Evolutionary conservation across 495 filamentous ascomycete species (phyloP).

Genomic region (Aeminium ludgeri): DNA sequence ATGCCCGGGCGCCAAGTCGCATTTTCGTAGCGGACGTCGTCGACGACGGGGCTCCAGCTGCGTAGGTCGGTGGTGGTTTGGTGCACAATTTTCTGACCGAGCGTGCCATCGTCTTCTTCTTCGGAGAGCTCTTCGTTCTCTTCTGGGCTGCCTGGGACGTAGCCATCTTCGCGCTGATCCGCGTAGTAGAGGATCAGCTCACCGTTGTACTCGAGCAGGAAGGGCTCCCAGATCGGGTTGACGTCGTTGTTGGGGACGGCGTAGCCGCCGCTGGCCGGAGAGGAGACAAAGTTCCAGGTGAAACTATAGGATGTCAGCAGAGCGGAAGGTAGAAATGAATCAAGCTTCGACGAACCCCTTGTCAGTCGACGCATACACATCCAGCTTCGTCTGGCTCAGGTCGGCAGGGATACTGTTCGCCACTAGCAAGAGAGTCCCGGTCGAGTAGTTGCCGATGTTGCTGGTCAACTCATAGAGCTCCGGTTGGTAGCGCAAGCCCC

Average conservation of each 20-base stretch:
- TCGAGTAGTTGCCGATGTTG: constrained; percentile 35
- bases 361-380: constrained; percentile 47
- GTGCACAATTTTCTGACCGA: constrained; percentile 46
- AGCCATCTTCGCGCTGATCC: constrained; percentile 42
- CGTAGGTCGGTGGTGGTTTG: constrained; percentile 39
- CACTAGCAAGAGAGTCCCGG: constrained; percentile 44
- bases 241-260: constrained; percentile 43
- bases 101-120: too few relatives aligned
- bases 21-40: constrained; percentile 41
- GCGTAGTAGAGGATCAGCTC: constrained; percentile 50
- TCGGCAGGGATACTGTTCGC: constrained; percentile 48
- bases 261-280: constrained; percentile 46
- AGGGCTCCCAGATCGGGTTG: constrained; percentile 58
- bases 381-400: constrained; percentile 46
- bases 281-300: constrained; percentile 50
- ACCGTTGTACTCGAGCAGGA: constrained; percentile 20
- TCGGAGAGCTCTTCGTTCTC: constrained; percentile 28
- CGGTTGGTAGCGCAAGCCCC: constrained; percentile 51
- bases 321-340: not conserved
- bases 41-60: constrained; percentile 39
- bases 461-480: constrained; percentile 44
- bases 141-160: not conserved
- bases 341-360: constrained; percentile 21
- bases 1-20: constrained; percentile 54
- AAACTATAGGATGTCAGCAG: too few relatives aligned